A percentile compares a stretch with the other conserved stretches of the same genome.
Evolutionary conservation across 176 grass and related monocot genomes (phyloP).

Genomic region (Tillandsia leiboldiana): DNA sequence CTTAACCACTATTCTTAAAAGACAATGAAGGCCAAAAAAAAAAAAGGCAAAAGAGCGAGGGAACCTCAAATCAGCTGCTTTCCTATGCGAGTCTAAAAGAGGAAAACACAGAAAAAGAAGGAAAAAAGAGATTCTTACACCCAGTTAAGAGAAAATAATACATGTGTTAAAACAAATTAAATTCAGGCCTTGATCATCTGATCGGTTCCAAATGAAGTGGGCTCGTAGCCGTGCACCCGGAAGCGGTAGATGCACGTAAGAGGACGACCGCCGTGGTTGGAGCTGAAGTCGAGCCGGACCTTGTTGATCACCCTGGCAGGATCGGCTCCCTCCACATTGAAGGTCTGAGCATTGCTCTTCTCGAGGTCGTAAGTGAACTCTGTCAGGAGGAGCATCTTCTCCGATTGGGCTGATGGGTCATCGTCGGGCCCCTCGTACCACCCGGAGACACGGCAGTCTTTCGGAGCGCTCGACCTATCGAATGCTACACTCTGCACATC

Average conservation of each 20-base stretch:
- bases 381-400: constrained; percentile 18
- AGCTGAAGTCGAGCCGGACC: constrained; percentile 47
- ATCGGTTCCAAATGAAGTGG: constrained; percentile 9
- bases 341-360: constrained; percentile 71
- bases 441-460: constrained; percentile 53
- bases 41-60: no score
- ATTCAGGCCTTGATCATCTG: no score
- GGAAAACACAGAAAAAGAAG: no score
- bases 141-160: no score
- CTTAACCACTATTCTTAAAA: no score
- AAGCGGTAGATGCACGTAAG: constrained; percentile 90
- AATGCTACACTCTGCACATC: constrained; percentile 76
- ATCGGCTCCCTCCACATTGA: constrained; percentile 29
- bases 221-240: constrained; percentile 73
- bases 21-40: no score
- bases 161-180: no score
- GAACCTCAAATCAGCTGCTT: no score
- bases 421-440: constrained; percentile 41
- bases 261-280: constrained; percentile 55
- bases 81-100: no score
- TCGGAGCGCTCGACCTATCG: constrained; percentile 68
- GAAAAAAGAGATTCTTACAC: no score
- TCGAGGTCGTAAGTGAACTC: constrained; percentile 64
- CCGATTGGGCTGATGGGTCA: constrained; percentile 22
- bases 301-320: constrained; percentile 33